These are phyloP conservation scores for Colletotrichum somersetense DNA, from an alignment of 2,329 filamentous ascomycete genomes.

Conservation along the genomic window DNA sequence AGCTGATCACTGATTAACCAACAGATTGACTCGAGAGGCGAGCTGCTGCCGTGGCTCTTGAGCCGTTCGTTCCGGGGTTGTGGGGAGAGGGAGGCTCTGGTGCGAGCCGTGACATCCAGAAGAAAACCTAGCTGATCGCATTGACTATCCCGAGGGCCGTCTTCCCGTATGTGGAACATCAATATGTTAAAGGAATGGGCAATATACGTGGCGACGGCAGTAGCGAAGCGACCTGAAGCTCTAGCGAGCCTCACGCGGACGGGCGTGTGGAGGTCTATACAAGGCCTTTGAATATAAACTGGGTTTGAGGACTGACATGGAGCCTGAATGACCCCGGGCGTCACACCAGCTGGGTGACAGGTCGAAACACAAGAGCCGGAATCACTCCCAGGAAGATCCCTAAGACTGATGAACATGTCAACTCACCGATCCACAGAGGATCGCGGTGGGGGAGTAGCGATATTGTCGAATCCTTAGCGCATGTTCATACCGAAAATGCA, in stretches of 20 bases:
- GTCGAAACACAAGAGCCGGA: slow-evolving; percentile 36
- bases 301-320: background rate
- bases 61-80: background rate
- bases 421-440: slow-evolving; percentile 5
- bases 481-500: background rate
- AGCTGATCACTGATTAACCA: slow-evolving; percentile 6
- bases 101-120: background rate
- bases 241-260: background rate
- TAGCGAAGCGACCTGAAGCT: background rate
- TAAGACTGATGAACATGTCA: slow-evolving; percentile 30
- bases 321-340: slow-evolving; percentile 18
- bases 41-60: background rate
- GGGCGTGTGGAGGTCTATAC: slow-evolving; percentile 21
- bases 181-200: background rate
- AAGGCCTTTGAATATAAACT: slow-evolving; percentile 6
- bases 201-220: background rate
- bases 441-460: background rate
- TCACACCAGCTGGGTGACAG: slow-evolving; percentile 34
- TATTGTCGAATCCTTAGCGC: slow-evolving; percentile 2
- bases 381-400: slow-evolving; percentile 37
- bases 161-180: slow-evolving; percentile 17
- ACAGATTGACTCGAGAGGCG: background rate
- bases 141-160: background rate
- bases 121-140: background rate
- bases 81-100: background rate